These are phyloP conservation scores for Paralagenidium karlingii DNA, from an alignment of 352 stramenopile genomes.

Conservation along the genomic window DNA sequence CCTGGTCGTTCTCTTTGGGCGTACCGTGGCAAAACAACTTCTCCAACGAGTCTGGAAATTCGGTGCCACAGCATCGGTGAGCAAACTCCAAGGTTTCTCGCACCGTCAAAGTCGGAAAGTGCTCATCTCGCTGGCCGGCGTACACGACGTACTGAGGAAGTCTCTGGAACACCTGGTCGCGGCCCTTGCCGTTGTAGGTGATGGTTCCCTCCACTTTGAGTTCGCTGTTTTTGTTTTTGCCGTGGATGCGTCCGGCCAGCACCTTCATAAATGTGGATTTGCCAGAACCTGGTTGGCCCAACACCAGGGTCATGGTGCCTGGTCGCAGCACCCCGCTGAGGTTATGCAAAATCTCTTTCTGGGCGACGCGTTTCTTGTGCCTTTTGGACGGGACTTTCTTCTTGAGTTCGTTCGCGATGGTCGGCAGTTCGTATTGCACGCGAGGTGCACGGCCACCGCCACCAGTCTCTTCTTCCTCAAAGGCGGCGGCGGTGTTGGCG, in stretches of 20 bases:
- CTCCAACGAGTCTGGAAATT: conserved; percentile 8
- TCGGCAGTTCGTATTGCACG: too few relatives aligned
- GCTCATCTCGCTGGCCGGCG: conserved; percentile 29
- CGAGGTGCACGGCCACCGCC: too few relatives aligned
- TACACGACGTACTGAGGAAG: conserved; percentile 34
- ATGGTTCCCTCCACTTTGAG: conserved; percentile 19
- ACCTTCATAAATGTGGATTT: conserved; percentile 29
- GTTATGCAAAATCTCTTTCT: conserved; percentile 16
- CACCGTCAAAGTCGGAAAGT: conserved; percentile 32
- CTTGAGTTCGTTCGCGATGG: conserved; percentile 15
- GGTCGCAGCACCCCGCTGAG: conserved; percentile 17
- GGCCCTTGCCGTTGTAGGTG: conserved; percentile 16
- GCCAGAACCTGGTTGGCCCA: conserved; percentile 13
- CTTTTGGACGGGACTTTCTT: too few relatives aligned
- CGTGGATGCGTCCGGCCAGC: conserved; percentile 19
- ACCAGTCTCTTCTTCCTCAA: too few relatives aligned
- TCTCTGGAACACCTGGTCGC: neutral
- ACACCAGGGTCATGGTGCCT: conserved; percentile 6
- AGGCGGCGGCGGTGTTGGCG: too few relatives aligned
- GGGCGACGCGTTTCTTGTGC: conserved; percentile 17
- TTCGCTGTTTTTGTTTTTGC: conserved; percentile 10
- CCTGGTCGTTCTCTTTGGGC: conserved; percentile 15
- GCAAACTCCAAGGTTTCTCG: conserved; percentile 40
- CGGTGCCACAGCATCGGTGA: conserved; percentile 15
- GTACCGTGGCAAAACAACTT: conserved; percentile 11